These are phyloP conservation scores for Xylaria sp. DNA, from an alignment of 2,329 filamentous ascomycete genomes.

Conservation along the genomic window DNA sequence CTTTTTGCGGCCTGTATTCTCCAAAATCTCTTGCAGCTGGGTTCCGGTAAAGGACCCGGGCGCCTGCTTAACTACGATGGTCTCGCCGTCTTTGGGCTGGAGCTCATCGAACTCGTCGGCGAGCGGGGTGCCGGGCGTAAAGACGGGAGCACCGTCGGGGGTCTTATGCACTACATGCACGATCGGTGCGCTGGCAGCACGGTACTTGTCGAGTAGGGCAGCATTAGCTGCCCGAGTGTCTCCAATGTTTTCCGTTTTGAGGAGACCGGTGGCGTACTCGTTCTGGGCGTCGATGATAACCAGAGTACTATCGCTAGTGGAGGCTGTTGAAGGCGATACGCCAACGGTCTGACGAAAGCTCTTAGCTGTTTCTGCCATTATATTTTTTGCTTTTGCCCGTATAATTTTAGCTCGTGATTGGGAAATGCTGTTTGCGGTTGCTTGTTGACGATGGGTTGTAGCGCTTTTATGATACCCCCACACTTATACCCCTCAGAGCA, in stretches of 20 bases:
- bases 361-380: constrained; percentile 27
- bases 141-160: constrained; percentile 26
- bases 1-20: constrained; percentile 28
- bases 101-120: constrained; percentile 32
- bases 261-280: constrained; percentile 26
- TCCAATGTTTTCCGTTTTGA: constrained; percentile 19
- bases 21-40: constrained; percentile 27
- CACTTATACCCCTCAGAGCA: not conserved
- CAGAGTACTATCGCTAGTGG: constrained; percentile 26
- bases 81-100: constrained; percentile 13
- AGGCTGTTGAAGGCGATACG: constrained; percentile 29
- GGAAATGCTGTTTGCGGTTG: not conserved
- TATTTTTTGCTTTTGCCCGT: not conserved
- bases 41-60: constrained; percentile 28
- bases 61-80: constrained; percentile 16
- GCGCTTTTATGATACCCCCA: not conserved
- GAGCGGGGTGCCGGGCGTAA: constrained; percentile 26
- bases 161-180: constrained; percentile 30
- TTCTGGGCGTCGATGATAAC: constrained; percentile 33
- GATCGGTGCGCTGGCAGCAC: constrained; percentile 19
- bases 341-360: constrained; percentile 29
- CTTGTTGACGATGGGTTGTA: not conserved
- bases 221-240: constrained; percentile 24
- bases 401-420: not conserved
- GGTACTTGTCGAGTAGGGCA: constrained; percentile 19